A percentile compares a stretch with the other conserved stretches of the same genome.
phyloP scores from a whole-genome alignment of 202 grass and related monocot species.

The Digitaria exilis region DNA sequence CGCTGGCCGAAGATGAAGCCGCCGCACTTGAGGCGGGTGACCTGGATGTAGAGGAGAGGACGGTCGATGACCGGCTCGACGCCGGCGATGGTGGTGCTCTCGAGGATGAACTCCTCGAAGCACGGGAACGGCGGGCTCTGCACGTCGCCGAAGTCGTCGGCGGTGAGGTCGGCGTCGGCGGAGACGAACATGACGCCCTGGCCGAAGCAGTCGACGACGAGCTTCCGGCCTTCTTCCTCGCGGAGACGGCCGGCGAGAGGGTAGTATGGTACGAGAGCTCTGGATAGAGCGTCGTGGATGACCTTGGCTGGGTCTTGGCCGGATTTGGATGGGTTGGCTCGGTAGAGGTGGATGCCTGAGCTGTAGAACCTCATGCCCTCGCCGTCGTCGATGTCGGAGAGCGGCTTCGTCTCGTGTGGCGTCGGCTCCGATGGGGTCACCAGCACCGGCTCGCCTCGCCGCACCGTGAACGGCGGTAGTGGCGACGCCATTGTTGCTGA shows the following conservation, averaged over 20 bases:
- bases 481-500: background rate
- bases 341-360: constrained; percentile 56
- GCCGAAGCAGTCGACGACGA: constrained; percentile 64
- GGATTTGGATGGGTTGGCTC: constrained; percentile 27
- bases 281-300: constrained; percentile 54
- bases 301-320: constrained; percentile 40
- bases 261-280: constrained; percentile 70
- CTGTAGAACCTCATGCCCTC: constrained; percentile 60
- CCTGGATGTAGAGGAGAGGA: constrained; percentile 66
- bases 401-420: constrained; percentile 50
- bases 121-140: constrained; percentile 63
- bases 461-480: constrained; percentile 54
- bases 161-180: constrained; percentile 64
- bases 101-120: constrained; percentile 53
- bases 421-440: constrained; percentile 42
- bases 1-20: constrained; percentile 64
- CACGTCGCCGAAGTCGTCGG: constrained; percentile 55
- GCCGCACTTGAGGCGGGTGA: constrained; percentile 61
- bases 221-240: constrained; percentile 46
- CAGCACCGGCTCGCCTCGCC: constrained; percentile 38
- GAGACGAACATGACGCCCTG: constrained; percentile 72
- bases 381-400: constrained; percentile 70
- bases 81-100: constrained; percentile 37
- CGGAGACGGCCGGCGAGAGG: constrained; percentile 64
- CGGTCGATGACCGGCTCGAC: constrained; percentile 41